Percentiles rank a stretch among this genome's conserved stretches.
These are phyloP conservation scores for Polygonum aviculare DNA, from an alignment of 148 eudicot genomes.

Conservation along the genomic window DNA sequence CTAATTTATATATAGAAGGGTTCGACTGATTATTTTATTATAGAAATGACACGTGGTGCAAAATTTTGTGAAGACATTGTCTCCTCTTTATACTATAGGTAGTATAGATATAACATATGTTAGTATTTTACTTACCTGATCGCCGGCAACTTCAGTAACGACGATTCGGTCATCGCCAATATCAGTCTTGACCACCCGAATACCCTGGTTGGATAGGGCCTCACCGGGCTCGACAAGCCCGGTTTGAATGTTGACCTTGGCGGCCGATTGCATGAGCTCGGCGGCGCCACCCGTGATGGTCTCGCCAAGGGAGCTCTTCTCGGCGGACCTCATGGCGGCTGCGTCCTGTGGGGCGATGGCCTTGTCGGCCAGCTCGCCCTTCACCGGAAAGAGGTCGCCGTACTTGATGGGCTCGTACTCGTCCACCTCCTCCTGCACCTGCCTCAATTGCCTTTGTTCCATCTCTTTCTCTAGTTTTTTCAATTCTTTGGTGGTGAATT, in stretches of 20 bases:
- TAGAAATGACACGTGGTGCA: no score
- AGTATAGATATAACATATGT: no score
- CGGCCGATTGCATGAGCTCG: conserved; percentile 17
- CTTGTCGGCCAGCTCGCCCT: conserved; percentile 16
- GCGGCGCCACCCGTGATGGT: conserved; percentile 17
- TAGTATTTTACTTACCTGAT: conserved; percentile 22
- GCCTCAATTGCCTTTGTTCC: not conserved
- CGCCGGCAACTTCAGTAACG: conserved; percentile 40
- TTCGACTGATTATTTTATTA: no score
- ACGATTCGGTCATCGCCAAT: conserved; percentile 22
- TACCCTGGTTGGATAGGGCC: conserved; percentile 15
- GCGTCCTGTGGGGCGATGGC: conserved; percentile 18
- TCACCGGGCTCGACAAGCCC: conserved; percentile 7
- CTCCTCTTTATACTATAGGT: no score
- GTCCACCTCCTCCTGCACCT: not conserved
- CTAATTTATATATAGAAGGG: no score
- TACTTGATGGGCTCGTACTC: conserved; percentile 12
- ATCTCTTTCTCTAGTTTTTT: not conserved
- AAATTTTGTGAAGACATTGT: no score
- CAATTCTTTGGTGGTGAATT: not conserved
- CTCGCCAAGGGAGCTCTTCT: conserved; percentile 10
- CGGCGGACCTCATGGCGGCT: conserved; percentile 18
- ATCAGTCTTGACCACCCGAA: conserved; percentile 21
- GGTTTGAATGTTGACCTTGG: conserved; percentile 12
- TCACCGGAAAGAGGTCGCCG: conserved; percentile 20